Evolutionary conservation across 192 early-diverging fungal genomes (phyloP).

Genomic region (Podila epicladia): DNA sequence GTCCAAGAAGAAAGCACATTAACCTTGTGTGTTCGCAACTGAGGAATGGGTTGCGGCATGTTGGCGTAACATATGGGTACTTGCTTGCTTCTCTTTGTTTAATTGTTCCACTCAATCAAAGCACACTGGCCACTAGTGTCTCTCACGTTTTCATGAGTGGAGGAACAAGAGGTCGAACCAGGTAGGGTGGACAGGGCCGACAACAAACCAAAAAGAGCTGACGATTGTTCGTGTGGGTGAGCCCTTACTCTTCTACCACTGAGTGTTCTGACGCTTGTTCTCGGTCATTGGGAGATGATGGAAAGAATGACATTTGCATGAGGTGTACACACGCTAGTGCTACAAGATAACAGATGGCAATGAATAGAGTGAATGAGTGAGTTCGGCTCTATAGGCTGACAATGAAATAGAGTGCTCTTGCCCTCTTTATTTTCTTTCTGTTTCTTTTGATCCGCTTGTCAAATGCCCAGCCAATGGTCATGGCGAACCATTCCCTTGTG

Average conservation of each 20-base stretch:
- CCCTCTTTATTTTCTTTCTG: background rate
- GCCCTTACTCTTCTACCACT: too few relatives aligned
- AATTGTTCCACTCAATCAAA: background rate
- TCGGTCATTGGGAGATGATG: too few relatives aligned
- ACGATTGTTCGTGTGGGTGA: background rate
- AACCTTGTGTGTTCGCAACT: too few relatives aligned
- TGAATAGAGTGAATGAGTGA: too few relatives aligned
- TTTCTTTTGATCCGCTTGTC: background rate
- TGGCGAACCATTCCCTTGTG: constrained; percentile 34
- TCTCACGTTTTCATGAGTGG: background rate
- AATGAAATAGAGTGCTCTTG: background rate
- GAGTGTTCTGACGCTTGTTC: too few relatives aligned
- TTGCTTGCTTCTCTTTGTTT: background rate
- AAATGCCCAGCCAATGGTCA: constrained; percentile 16
- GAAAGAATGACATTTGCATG: too few relatives aligned
- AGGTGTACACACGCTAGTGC: too few relatives aligned
- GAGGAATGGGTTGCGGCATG: too few relatives aligned
- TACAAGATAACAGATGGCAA: too few relatives aligned
- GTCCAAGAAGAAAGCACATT: too few relatives aligned
- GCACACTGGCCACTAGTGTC: background rate
- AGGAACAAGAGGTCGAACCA: background rate
- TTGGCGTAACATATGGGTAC: background rate
- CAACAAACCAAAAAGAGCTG: constrained; percentile 1
- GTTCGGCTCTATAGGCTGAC: background rate
- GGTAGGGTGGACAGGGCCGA: too few relatives aligned